Evolutionary conservation across 2,329 filamentous ascomycete species (phyloP).

Genomic region (Sarocladium kiliense): DNA sequence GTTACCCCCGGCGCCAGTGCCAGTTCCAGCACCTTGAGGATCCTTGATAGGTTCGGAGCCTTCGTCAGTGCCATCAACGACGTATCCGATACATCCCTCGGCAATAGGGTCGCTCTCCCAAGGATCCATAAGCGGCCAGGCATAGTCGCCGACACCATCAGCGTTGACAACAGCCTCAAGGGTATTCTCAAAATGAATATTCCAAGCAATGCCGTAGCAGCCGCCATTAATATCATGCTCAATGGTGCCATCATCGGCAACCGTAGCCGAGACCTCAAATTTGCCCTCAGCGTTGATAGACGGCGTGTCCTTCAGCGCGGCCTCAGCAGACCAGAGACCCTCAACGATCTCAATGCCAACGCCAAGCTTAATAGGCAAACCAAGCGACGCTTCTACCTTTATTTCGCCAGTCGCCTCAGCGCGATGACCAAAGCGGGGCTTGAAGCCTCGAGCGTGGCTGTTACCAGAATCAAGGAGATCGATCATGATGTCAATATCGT

Average conservation of each 20-base stretch:
- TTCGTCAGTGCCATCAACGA: no score
- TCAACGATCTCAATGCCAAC: neutral
- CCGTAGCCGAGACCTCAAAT: neutral
- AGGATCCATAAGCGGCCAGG: neutral
- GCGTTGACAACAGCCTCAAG: neutral
- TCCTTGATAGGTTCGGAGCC: no score
- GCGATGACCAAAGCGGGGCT: neutral
- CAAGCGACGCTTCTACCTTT: neutral
- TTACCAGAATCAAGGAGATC: neutral
- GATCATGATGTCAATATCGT: neutral
- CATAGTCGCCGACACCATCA: neutral
- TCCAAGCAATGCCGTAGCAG: neutral
- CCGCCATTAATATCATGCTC: neutral
- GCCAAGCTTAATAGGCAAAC: neutral
- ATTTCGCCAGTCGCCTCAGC: neutral
- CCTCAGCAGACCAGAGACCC: neutral
- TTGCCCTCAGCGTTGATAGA: neutral
- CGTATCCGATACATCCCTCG: conserved; percentile 10
- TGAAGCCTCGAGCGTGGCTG: neutral
- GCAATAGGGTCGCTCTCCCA: conserved; percentile 9
- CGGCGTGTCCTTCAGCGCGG: neutral
- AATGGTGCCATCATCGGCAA: neutral
- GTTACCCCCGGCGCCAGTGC: no score
- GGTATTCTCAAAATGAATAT: neutral
- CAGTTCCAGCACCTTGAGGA: no score